Conservation (phyloP, 176 grass and related monocot genomes). For the Avena eriantha region DNA sequence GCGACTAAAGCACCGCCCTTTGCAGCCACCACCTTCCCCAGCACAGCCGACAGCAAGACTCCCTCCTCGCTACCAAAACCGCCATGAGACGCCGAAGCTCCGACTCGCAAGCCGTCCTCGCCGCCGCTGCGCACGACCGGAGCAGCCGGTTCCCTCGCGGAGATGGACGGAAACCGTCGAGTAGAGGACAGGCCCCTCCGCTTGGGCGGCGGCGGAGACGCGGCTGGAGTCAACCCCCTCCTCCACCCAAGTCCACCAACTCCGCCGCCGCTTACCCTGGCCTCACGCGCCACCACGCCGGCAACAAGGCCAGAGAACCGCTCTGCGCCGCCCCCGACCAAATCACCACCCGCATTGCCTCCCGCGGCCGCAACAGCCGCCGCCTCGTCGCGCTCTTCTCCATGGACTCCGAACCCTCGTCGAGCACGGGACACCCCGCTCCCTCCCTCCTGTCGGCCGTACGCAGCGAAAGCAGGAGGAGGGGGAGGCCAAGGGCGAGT, state of each 20-base stretch:
- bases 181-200: conserved; percentile 3
- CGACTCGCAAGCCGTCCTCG: background rate
- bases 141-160: conserved; percentile 31
- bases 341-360: background rate
- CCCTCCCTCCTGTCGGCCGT: background rate
- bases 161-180: conserved; percentile 36
- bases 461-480: background rate
- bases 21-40: background rate
- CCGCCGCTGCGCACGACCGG: background rate
- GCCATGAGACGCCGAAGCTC: background rate
- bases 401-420: background rate
- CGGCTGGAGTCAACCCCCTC: background rate
- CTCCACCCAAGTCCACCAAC: background rate
- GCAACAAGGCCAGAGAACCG: background rate
- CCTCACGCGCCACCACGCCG: background rate
- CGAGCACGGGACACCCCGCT: background rate
- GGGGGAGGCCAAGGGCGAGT: background rate
- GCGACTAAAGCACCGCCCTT: background rate
- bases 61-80: background rate
- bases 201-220: conserved; percentile 16
- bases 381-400: background rate
- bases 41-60: background rate
- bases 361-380: background rate
- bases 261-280: background rate
- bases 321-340: background rate